Base-by-base conservation (phyloP, 495 filamentous ascomycete species). In the Penicillium taxi region DNA sequence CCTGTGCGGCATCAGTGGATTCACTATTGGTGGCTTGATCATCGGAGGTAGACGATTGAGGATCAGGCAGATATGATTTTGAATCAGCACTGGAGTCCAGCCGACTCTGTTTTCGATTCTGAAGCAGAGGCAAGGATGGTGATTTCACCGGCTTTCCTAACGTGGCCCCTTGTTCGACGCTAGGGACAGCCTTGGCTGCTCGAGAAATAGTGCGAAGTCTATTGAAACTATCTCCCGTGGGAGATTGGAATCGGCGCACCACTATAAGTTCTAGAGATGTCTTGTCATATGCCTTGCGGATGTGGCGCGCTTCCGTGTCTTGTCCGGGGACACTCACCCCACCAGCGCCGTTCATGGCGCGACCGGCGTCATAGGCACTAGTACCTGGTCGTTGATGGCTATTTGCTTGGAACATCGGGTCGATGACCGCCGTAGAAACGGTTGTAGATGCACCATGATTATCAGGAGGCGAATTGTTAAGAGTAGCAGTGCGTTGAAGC, bases 381-480 rank as follows among this genome's bases (percentile, higher is more conserved):
- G 47, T 24, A 4, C 56, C 59, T 6, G 48, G 36, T 15, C 60
- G 58, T 8, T 40, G 12, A 30, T 56, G 44, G 9, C 42, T 43
- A 15, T 43, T 39, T 18, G 56, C 41, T 18, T 56, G 56, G 28
- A 59, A 69, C 5, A 37, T 34, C 3, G 61, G 44, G 19, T 68
- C 66, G 26, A 64, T 56, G 6, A 47, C 39, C 2, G 66, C 50
- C 5, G 58, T 59, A 9, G 64, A 46, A 1, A 44, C 48, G 18
- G 48, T 42, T 4, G 53, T 32, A 3, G 59, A 39, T 5, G 50
- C 45, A 13, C 63, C 62, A 55, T 69, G 64, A 9, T 42, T 46
- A 38, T 68, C 66, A 2, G 66, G 66, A n/a, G 66, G 64, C 9
- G 66, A 70, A 23, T 64, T 66, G 24, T 67, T 70, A 12, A 70